Evolutionary conservation across 805 yeast species (phyloP).

Genomic region (Sugiyamaella qingdaonensis): DNA sequence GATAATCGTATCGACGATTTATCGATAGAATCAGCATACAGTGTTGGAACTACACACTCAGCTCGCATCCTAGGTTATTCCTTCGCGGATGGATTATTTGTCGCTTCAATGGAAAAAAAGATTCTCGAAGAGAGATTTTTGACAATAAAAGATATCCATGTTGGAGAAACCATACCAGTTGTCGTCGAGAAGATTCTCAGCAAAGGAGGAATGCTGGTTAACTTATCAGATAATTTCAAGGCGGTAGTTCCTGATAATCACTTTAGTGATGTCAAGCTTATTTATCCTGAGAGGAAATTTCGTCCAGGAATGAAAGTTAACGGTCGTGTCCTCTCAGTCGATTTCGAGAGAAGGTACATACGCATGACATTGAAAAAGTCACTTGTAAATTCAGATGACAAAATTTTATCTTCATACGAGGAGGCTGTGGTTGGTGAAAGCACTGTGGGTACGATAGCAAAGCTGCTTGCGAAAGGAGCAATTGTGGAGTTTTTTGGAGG

Average conservation of each 20-base stretch:
- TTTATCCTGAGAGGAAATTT: slow-evolving; percentile 89
- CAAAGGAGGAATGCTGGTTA: slow-evolving; percentile 64
- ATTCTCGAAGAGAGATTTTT: slow-evolving; percentile 63
- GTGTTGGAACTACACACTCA: slow-evolving; percentile 59
- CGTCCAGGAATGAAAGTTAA: slow-evolving; percentile 77
- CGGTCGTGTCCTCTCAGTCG: slow-evolving; percentile 48
- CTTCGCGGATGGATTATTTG: slow-evolving; percentile 58
- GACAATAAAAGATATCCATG: slow-evolving; percentile 65
- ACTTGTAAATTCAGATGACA: slow-evolving; percentile 52
- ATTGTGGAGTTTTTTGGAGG: slow-evolving; percentile 78
- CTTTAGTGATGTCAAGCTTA: slow-evolving; percentile 76
- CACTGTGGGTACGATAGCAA: slow-evolving; percentile 70
- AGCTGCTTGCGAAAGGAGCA: slow-evolving; percentile 72
- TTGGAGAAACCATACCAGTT: slow-evolving; percentile 58
- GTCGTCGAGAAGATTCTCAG: slow-evolving; percentile 55
- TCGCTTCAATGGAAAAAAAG: slow-evolving; percentile 64
- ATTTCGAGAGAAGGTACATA: slow-evolving; percentile 43
- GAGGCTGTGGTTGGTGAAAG: slow-evolving; percentile 51
- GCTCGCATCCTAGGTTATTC: slow-evolving; percentile 79
- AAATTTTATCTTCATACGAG: slow-evolving; percentile 41
- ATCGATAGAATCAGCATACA: slow-evolving; percentile 36
- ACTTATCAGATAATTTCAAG: slow-evolving; percentile 54
- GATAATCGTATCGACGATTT: slow-evolving; percentile 37
- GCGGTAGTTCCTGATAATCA: slow-evolving; percentile 74
- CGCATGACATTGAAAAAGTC: slow-evolving; percentile 78